Evolutionary conservation across 148 eudicot species (phyloP).

Genomic region (Camellia lanceoleosa): DNA sequence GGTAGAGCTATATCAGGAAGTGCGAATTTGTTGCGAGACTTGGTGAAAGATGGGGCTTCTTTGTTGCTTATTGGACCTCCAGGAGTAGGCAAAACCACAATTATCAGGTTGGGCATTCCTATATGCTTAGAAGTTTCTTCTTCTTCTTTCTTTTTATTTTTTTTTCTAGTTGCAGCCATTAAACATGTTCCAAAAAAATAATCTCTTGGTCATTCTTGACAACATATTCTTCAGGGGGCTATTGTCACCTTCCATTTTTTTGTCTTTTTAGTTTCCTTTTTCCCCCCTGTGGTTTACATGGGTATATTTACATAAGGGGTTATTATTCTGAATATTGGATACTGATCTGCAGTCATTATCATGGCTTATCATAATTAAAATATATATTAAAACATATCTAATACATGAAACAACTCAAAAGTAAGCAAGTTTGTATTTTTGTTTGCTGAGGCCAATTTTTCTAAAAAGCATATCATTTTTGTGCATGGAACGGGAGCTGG

Average conservation of each 20-base stretch:
- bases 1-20: slow-evolving; percentile 94
- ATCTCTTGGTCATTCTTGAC: not conserved
- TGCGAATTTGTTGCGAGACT: slow-evolving; percentile 79
- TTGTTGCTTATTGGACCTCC: slow-evolving; percentile 97
- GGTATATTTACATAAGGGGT: too few species aligned
- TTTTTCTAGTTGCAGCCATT: not conserved
- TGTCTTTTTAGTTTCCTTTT: too few species aligned
- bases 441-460: not conserved
- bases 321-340: too few species aligned
- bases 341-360: not conserved
- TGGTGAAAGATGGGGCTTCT: slow-evolving; percentile 89
- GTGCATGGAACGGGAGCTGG: not conserved
- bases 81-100: slow-evolving; percentile 96
- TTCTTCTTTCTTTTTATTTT: not conserved
- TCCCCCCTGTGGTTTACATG: not conserved
- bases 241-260: not conserved
- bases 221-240: not conserved
- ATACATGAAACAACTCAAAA: not conserved
- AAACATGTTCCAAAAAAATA: not conserved
- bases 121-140: not conserved
- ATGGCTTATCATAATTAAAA: not conserved
- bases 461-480: not conserved
- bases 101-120: slow-evolving; percentile 63
- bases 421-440: not conserved
- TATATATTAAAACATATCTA: too few species aligned